Conservation (phyloP, 202 grass and related monocot genomes). For the Digitaria exilis region DNA sequence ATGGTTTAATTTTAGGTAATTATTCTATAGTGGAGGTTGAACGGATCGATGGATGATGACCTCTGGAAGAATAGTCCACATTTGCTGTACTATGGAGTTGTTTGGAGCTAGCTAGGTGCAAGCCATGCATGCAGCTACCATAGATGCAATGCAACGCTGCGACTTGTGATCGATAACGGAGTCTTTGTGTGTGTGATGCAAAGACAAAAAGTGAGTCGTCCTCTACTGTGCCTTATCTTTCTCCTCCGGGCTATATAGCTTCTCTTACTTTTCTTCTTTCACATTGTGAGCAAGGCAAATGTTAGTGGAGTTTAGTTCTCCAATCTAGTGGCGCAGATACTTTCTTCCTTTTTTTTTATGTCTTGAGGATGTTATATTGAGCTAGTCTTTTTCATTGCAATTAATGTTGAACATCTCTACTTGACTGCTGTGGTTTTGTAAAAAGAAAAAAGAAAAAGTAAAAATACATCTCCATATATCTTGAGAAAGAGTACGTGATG, state of each 20-base stretch:
- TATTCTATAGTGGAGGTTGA: conserved; percentile 35
- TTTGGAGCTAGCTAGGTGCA: conserved; percentile 21
- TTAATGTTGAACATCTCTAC: not conserved
- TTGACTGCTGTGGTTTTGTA: not conserved
- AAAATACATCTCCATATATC: not conserved
- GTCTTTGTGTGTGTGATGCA: not conserved
- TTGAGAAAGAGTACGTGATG: no score
- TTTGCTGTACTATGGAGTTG: not conserved
- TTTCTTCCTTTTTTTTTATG: not conserved
- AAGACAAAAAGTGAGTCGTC: not conserved
- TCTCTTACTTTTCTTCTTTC: not conserved
- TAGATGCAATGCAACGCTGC: not conserved
- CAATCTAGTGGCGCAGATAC: not conserved
- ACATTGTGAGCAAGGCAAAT: conserved; percentile 13
- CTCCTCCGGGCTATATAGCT: not conserved
- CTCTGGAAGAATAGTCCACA: conserved; percentile 40
- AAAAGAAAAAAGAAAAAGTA: no score
- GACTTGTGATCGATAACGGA: not conserved
- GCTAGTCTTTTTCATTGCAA: not conserved
- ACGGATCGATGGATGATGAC: not conserved
- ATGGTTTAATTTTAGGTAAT: not conserved
- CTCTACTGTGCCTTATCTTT: not conserved
- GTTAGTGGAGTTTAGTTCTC: conserved; percentile 22
- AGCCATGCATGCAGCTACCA: not conserved
- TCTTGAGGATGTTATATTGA: not conserved